Evolutionary conservation across 768 basidiomycete genomes (phyloP).

Genomic region (Tricholoma terreum): DNA sequence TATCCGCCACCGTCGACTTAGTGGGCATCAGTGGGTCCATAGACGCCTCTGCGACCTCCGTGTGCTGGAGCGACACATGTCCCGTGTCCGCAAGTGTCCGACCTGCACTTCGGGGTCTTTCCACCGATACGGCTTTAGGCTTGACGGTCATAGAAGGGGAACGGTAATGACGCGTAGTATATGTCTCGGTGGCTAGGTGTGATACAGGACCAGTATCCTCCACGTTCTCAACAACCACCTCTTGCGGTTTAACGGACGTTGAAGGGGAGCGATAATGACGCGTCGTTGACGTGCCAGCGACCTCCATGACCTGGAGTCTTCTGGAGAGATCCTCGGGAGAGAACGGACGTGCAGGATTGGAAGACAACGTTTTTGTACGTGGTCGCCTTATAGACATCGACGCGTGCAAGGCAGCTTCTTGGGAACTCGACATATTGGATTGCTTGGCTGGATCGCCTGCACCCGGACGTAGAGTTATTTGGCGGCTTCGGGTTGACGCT

Average conservation of each 20-base stretch:
- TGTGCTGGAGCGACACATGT: conserved; percentile 11
- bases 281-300: conserved; percentile 21
- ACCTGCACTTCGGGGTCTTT: conserved; percentile 16
- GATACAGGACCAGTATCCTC: conserved; percentile 5
- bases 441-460: conserved; percentile 19
- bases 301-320: conserved; percentile 53
- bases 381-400: conserved; percentile 32
- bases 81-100: conserved; percentile 10
- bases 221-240: conserved; percentile 3
- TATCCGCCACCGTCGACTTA: background rate
- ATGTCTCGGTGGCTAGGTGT: conserved; percentile 3
- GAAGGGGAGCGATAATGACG: conserved; percentile 5
- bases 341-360: conserved; percentile 38
- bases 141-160: conserved; percentile 4
- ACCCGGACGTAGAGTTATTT: conserved; percentile 36
- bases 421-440: conserved; percentile 27
- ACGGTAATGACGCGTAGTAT: conserved; percentile 1
- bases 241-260: conserved; percentile 4
- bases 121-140: conserved; percentile 4
- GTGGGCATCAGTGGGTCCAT: conserved; percentile 5
- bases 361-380: conserved; percentile 44
- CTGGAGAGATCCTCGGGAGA: conserved; percentile 56
- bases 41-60: conserved; percentile 35
- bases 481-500: conserved; percentile 20
- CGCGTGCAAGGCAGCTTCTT: conserved; percentile 38